Evolutionary conservation across 2,329 filamentous ascomycete species (phyloP).

Genomic region (Mycosphaerella arachidis): DNA sequence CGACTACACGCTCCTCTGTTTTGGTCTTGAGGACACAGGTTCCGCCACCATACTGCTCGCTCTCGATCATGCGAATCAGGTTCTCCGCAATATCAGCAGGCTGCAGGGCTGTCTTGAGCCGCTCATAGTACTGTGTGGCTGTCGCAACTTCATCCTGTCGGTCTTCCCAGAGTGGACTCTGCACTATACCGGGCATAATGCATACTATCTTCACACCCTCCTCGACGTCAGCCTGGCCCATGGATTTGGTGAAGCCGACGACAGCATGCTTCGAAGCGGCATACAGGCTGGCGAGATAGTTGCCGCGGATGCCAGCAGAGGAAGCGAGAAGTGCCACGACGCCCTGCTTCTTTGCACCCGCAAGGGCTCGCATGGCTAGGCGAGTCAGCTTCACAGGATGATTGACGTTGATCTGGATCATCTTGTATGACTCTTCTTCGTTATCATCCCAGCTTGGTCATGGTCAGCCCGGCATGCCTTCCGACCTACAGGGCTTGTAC

Average conservation of each 20-base stretch:
- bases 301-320: constrained; percentile 17
- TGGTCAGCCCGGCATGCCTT: neutral
- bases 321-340: constrained; percentile 17
- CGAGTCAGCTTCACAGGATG: constrained; percentile 22
- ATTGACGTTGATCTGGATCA: constrained; percentile 19
- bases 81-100: constrained; percentile 20
- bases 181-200: constrained; percentile 28
- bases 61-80: constrained; percentile 21
- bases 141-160: constrained; percentile 30
- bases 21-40: constrained; percentile 23
- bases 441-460: constrained; percentile 11
- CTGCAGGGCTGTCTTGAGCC: constrained; percentile 15
- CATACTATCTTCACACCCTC: constrained; percentile 40
- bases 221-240: constrained; percentile 42
- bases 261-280: constrained; percentile 41
- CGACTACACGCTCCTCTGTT: constrained; percentile 12
- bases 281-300: constrained; percentile 23
- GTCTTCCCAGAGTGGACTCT: constrained; percentile 31
- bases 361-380: constrained; percentile 19
- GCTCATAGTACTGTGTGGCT: constrained; percentile 14
- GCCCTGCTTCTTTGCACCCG: constrained; percentile 21
- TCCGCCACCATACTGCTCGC: constrained; percentile 20
- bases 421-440: constrained; percentile 18
- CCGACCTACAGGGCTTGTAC: neutral
- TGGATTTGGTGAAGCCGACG: constrained; percentile 41